Evolutionary conservation across 1,284 basidiomycete genomes (phyloP), one percentile per base, ranked within the genome.

Genomic region (Trichosporon sp.): DNA sequence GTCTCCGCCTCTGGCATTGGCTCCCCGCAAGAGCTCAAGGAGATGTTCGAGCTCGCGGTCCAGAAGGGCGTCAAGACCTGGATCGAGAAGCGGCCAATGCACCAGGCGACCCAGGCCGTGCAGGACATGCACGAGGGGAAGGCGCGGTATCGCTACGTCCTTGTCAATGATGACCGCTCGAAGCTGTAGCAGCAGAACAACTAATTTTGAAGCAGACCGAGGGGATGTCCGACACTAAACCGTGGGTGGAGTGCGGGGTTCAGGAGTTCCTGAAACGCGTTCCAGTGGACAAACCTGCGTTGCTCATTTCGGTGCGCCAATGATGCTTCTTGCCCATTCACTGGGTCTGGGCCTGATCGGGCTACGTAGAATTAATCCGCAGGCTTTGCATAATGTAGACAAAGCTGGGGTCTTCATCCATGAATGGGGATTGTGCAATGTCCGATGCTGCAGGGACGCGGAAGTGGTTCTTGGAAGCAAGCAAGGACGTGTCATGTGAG

Each of bases 11-110:
- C 79, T n/a, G 70, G 75, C 66, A 86, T 86, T 71, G 86, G 84
- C 40, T 80, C 78, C 68, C 85, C 85, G 67, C 71, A 73, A 21
- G 78, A 80, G 68, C 83, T 85, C 65, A 71, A 78, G 16, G 80
- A 85, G 46, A 85, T 85, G 84, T 76, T 85, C 67, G 72, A 79
- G 56, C 75, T 85, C 43, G 82, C 81, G 2, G 81, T 78, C 38
- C 77, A 79, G 63, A 75, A 85, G 72, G 70, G 78, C 40, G 76
- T 85, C 75, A 72, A 79, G 64, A 78, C 82, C 2, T 84, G 83
- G 83, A 78, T 85, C 77, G 80, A 86, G 79, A 84, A 85, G 72
- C 77, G 84, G 19, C 78, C 81, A n/a, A 83, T 87, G 82, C 78
- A 80, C 71, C 82, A 86, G 68, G 84, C 85, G 73, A 85, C 84